Conservation (phyloP, 1,139 yeast species). For the Geotrichum carabidarum region DNA sequence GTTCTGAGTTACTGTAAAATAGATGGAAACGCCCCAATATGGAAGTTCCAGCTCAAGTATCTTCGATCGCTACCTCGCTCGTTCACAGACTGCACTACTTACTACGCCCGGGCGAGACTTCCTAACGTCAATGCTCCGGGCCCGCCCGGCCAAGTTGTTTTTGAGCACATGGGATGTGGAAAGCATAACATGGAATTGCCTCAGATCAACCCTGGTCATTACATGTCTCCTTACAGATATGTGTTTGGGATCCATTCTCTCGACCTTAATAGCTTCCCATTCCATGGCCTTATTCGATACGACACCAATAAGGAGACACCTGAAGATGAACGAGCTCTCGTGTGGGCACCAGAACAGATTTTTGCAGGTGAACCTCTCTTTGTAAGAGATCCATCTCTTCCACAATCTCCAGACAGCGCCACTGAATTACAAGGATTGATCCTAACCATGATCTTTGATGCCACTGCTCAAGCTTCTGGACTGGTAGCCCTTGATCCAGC, state of each 20-base stretch:
- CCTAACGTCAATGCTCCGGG: constrained; percentile 14
- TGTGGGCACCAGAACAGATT: constrained; percentile 19
- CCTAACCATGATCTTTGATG: constrained; percentile 20
- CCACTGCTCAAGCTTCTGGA: constrained; percentile 15
- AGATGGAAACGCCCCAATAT: constrained; percentile 17
- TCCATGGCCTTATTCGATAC: constrained; percentile 20
- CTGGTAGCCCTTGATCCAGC: constrained; percentile 21
- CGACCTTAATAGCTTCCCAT: constrained; percentile 13
- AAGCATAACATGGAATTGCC: constrained; percentile 19
- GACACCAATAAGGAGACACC: constrained; percentile 12
- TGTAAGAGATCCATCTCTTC: constrained; percentile 18
- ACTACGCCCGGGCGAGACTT: constrained; percentile 16
- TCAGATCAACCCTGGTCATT: constrained; percentile 15
- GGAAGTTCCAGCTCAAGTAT: constrained; percentile 15
- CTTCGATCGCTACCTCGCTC: constrained; percentile 16
- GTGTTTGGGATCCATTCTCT: constrained; percentile 20
- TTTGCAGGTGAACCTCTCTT: constrained; percentile 24
- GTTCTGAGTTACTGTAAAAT: constrained; percentile 18
- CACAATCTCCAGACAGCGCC: constrained; percentile 10
- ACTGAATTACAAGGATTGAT: constrained; percentile 21
- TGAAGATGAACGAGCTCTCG: constrained; percentile 5
- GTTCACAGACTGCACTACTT: not conserved
- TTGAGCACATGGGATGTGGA: constrained; percentile 1
- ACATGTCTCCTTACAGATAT: constrained; percentile 14
- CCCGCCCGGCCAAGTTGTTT: constrained; percentile 8